Evolutionary conservation across 495 filamentous ascomycete genomes (phyloP), one percentile per base, ranked within the genome.

Genomic region (Parathielavia hyrcaniae): DNA sequence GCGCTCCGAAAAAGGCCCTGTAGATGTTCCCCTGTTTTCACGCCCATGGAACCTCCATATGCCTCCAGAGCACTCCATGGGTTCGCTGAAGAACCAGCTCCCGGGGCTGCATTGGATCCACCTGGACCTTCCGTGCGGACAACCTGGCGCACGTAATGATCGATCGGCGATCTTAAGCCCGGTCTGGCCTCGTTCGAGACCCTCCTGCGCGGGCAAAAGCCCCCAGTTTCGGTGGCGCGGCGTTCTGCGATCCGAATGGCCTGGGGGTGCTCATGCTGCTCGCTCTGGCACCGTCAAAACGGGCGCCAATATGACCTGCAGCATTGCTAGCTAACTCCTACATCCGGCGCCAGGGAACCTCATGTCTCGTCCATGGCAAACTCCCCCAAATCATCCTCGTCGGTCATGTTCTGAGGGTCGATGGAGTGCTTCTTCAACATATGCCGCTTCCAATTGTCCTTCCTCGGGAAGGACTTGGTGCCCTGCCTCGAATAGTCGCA

Each of bases 371-470:
- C 47, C 63, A 70, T 65, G 4, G 40, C 40, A 17, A 61, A 60
- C 16, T 73, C 70, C 14, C 60, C 60, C n/a, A 38, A 51, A 16
- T 57, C 61, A n/a, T 73, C 64, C 1, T 58, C 54, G 10, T 61
- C 64, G 8, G 70, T 67, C 1, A 68, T 66, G n/a, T 58, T 43
- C 7, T 67, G 34, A 0, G 68, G 67, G 11, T 61, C 64, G 52
- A 69, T 67, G 16, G 63, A 62, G 55, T 79, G 77, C 55, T 78
- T 79, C 62, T 79, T 79, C 38, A 71, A 53, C 72, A 79, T 78
- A 56, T 79, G 77, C 44, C 77, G 62, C 57, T 71, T 72, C 75
- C 77, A 79, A 63, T 79, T 79, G 48, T 79, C 77, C 58, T 79
- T 79, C 47, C 77, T 64, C 20, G 77, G 77, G 59, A 79, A 79